Base-by-base conservation (phyloP, 495 filamentous ascomycete species). In the Pseudevernia furfuracea region DNA sequence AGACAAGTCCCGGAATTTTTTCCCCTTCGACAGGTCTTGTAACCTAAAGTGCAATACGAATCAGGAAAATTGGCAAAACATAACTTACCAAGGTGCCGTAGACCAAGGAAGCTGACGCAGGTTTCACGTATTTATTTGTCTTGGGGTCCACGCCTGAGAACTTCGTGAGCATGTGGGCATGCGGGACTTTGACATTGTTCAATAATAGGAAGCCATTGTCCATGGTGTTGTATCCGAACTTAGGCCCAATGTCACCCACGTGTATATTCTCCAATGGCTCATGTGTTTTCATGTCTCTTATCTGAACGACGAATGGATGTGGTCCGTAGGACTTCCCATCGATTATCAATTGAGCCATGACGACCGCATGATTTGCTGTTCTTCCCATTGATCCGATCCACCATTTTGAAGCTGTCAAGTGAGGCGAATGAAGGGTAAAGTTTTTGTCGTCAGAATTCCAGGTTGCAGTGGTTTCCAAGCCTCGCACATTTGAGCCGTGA, bases 151-250 rank as follows among this genome's bases (percentile, higher is more conserved):
- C 81, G 49, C 77, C 67, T 1, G 84, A 84, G 71, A 87, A 88
- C 19, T 81, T 79, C 34, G 83, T 84, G 43, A 90, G 74, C 88
- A 90, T 89, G 71, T 82, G 85, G 38, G 82, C 71, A 64, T 89
- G 85, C 10, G 87, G 87, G 32, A 90, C 77, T 67, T 87, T 86
- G 67, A 89, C 78, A 10, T 88, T 77, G 73, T 89, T 87, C 72
- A 91, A 84, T 36, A 87, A 79, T 30, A 90, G 76, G 76, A 86
- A 91, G 6, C 88, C 88, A 66, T 90, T 91, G 72, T 90, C 88
- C 82, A 88, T 86, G 23, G 84, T 88, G 67, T 82, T 83, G 71
- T 87, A 87, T 5, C 86, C 87, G 64, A 87, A 86, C 71, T 89
- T 89, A 37, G 86, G 87, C 6, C 88, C 89, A 70, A 91, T 88